Evolutionary conservation across 148 eudicot species (phyloP).

Genomic region (Rhododendron simsii): DNA sequence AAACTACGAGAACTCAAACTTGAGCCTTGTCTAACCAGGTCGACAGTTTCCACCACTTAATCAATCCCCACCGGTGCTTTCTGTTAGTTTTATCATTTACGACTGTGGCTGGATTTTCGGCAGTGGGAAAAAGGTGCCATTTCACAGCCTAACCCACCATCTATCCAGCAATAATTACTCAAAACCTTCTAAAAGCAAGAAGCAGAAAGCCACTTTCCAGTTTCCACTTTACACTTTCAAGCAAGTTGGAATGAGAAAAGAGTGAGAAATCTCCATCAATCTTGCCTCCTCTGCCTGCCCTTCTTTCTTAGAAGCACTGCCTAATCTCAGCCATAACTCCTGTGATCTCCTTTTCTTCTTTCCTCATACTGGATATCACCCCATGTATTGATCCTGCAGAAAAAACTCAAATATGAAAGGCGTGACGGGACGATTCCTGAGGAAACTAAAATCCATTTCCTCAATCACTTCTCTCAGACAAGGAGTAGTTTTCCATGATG

Average conservation of each 20-base stretch:
- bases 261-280: slow-evolving; percentile 1
- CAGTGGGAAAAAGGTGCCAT: not conserved
- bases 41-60: no score
- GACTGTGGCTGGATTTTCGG: not conserved
- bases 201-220: slow-evolving; percentile 3
- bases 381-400: not conserved
- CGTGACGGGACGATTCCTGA: slow-evolving; percentile 24
- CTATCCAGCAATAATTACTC: slow-evolving; percentile 2
- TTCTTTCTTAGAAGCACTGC: not conserved
- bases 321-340: not conserved
- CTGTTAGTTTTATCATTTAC: not conserved
- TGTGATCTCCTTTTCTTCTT: not conserved
- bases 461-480: slow-evolving; percentile 18
- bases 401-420: slow-evolving; percentile 19
- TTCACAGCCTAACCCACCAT: slow-evolving; percentile 2
- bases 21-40: not conserved
- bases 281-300: not conserved
- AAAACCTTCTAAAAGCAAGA: slow-evolving; percentile 8
- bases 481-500: slow-evolving; percentile 2
- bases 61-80: no score
- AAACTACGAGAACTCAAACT: not conserved
- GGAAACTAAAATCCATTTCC: slow-evolving; percentile 30
- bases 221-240: slow-evolving; percentile 12
- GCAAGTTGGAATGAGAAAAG: not conserved
- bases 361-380: not conserved